Base-by-base conservation (phyloP, 768 basidiomycete genomes). In the Termitomyces sp. region DNA sequence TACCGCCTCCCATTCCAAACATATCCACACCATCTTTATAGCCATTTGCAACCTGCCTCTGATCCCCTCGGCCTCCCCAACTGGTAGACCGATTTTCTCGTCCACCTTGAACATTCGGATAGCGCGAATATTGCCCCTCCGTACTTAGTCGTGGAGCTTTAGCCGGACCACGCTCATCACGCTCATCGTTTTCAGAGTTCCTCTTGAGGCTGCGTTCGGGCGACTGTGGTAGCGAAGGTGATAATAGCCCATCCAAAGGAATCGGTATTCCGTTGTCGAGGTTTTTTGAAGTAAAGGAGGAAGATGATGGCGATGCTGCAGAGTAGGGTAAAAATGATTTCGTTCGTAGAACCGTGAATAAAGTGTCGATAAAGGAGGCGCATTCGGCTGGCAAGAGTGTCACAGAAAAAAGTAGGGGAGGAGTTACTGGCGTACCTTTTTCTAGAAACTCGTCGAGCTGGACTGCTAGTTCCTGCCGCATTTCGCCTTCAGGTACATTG, bases 401-500 rank as follows among this genome's bases (percentile, higher is more conserved):
- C 54, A 60, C 52, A 36, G n/a, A 24, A 40, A 53, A 53, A 53
- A 53, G 38, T 42, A 40, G n/a, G 5, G 2, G 40, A 53, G 6
- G 12, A 53, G 26, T 7, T 20, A 12, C 28, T 30, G 20, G 67
- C 79, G 59, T 58, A 91, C 94, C 89, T 74, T 90, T 88, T 75
- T 96, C 94, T 26, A 98, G 80, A 70, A 98, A 98, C 71, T 97
- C 95, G 54, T 88, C 88, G 54, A 98, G 78, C 68, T 97, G 92
- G 0, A 80, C 66, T 1, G 77, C 69, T 56, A 97, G 75, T 67
- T 93, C 90, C 63, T 84, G 84, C 63, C 89, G 80, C 81, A 98
- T 87, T 62, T 95, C 91, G 24, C 73, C 70, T 68, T 94, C 90
- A 4, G 89, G 80, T 1, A 87, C 88, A 72, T 92, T 92, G 70